These are phyloP conservation scores for Tulasnella sp. DNA, from an alignment of 768 basidiomycete species.

Conservation along the genomic window DNA sequence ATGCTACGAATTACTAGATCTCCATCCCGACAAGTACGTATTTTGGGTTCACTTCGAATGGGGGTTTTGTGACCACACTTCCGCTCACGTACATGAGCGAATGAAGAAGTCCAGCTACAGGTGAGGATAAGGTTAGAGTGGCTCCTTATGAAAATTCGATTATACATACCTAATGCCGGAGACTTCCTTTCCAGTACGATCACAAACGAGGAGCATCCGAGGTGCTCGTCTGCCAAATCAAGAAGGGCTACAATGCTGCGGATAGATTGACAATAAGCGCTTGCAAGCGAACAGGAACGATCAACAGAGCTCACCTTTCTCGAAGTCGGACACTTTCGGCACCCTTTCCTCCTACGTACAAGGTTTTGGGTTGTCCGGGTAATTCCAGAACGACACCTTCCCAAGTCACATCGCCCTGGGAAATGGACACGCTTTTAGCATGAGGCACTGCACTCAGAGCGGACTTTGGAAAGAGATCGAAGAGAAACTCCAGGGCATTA, in stretches of 20 bases:
- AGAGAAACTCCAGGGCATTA: conserved; percentile 64
- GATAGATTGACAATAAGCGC: background rate
- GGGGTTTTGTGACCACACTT: conserved; percentile 67
- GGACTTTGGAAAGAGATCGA: conserved; percentile 62
- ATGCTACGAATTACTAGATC: conserved; percentile 38
- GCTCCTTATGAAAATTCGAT: no score
- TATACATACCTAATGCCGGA: conserved; percentile 36
- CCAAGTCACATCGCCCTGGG: conserved; percentile 53
- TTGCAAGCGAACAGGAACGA: background rate
- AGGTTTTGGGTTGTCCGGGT: conserved; percentile 46
- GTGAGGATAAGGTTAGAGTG: background rate
- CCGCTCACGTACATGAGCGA: conserved; percentile 90
- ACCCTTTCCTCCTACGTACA: conserved; percentile 77
- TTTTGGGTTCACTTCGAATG: conserved; percentile 58
- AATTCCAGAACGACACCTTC: conserved; percentile 67
- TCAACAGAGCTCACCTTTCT: conserved; percentile 47
- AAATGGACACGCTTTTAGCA: conserved; percentile 61
- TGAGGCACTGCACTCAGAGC: conserved; percentile 55
- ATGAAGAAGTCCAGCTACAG: conserved; percentile 51
- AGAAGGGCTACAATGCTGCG: conserved; percentile 69
- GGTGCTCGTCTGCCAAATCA: conserved; percentile 75
- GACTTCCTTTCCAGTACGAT: conserved; percentile 68
- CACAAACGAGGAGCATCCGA: conserved; percentile 63
- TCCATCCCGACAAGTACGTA: conserved; percentile 81
- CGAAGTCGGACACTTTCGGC: conserved; percentile 65